Base-by-base conservation (phyloP, 768 basidiomycete genomes). In the Lentinula raphanica region DNA sequence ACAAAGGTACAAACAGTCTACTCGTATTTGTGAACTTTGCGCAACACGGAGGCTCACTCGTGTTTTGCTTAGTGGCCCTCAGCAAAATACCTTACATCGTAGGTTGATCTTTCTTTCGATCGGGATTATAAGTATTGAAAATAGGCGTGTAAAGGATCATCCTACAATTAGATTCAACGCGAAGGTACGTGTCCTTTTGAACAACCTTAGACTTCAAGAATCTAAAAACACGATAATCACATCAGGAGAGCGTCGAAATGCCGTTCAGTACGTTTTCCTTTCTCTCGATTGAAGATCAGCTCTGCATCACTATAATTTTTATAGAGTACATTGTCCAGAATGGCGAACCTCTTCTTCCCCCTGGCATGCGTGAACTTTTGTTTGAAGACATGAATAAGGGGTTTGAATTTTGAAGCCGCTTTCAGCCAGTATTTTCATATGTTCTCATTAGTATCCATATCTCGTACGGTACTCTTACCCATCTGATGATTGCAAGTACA, bases 181-280 rank as follows among this genome's bases (percentile, higher is more conserved):
- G 3, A 86, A 84, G 38, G 59, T 60, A 23, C 21, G 35, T n/a
- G 32, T 59, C 35, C 45, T 6, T 29, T 23, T 23, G 15, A 31
- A n/a, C n/a, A n/a, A n/a, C n/a, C n/a, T n/a, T n/a, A n/a, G n/a
- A n/a, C n/a, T n/a, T n/a, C n/a, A n/a, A n/a, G n/a, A n/a, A n/a
- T n/a, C n/a, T n/a, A n/a, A n/a, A n/a, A n/a, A n/a, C n/a, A n/a
- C n/a, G n/a, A n/a, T n/a, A n/a, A n/a, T n/a, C n/a, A n/a, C 27
- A 36, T 11, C 27, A 60, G 64, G 97, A 99, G 70, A 90, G 89
- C 44, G 93, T 98, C 5, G 94, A 98, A 73, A 99, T 99, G 97
- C 97, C 97, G 0, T 99, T 99, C 77, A 76, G 93, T 91, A 64
- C 68, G 90, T 81, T 38, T 35, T 23, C 11, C 36, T 56, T 25